Base-by-base conservation (phyloP, 179 eudicot species). In the Heliamphora ciliata region DNA sequence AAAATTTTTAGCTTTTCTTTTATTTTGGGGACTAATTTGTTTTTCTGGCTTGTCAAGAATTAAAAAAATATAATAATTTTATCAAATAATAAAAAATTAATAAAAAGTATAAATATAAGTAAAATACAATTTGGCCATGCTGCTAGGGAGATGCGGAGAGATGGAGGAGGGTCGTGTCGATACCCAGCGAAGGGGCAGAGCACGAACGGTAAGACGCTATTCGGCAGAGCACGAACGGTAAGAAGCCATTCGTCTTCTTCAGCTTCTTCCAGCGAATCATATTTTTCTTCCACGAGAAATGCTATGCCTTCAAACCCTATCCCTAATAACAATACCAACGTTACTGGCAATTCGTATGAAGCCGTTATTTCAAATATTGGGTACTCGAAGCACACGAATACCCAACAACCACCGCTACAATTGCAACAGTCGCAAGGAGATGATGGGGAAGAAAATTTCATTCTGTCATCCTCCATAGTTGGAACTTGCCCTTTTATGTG, bases 401-500 rank as follows among this genome's bases (percentile, higher is more conserved):
- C 59, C 59, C 84, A 78, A 1, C 44, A 48, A 8, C 61, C 1
- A 21, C 21, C 5, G 24, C 69, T 58, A 66, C 18, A 21, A 2
- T 24, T 4, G 2, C 51, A 60, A 63, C 11, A 18, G 8, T 11
- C 63, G 4, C 11, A 24, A 60, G 21, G 58, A 70, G 73, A 74
- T 81, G 79, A 70, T 0, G 87, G 48, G 54, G 79, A 51, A 52
- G 82, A 87, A 75, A 21, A 14, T 51, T 58, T 8, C 7, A 9
- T 31, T 65, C 44, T 73, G 44, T 82, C 75, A 59, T 79, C 82
- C 9, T 78, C 79, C 76, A 52, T 95, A 56, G 84, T 89, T 59
- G 98, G 98, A 65, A 91, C 94, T 85, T 95, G 98, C 93, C 92
- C 92, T 77, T 90, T 86, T 79, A 95, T 95, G 98, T 95, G 98